Evolutionary conservation across 106 monocot genomes (phyloP), one percentile per base, ranked within the genome.

Genomic region (Phalaenopsis equestris): DNA sequence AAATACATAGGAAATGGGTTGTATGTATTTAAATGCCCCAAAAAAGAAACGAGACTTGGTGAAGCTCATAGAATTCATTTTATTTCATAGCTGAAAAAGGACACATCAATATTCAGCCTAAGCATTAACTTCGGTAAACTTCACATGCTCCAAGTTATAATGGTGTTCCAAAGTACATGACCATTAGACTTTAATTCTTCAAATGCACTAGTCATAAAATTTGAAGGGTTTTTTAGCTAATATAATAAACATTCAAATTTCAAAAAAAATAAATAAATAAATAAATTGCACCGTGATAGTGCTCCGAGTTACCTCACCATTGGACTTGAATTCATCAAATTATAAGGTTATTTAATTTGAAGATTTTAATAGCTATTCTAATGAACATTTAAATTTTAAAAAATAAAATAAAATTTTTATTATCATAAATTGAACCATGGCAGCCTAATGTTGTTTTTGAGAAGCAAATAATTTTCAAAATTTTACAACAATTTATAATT

Each of bases 311-410:
- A 48, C 48, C 11, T 11, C 3, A 52, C 52, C 52, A 52, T 52
- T 52, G 21, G 7, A 8, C 64, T 64, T 64, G 64, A 64, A 64
- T 64, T 64, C 64, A 64, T 64, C 64, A 64, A 64, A 64, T 64
- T 64, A 5, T 1, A 24, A 64, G 52, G 64, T 64, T 23, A 64
- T 64, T 1, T 6, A 1, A 24, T 64, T 64, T 21, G 7, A 23
- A 64, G 64, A 1, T 64, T 64, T 23, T n/a, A 5, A 56, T 14
- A 64, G 24, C 21, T 64, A 64, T 24, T 64, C 64, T 21, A 23
- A 8, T 64, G 64, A 64, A 21, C n/a, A n/a, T 64, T 8, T 12
- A 64, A 24, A 64, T 64, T 64, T 64, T 5, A 64, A 24, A 8
- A 64, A 8, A 64, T 23, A 4, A 17, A 3, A 2, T 58, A 24